Evolutionary conservation across 2,329 filamentous ascomycete species (phyloP).

Genomic region (Echinosphaeria canescens): DNA sequence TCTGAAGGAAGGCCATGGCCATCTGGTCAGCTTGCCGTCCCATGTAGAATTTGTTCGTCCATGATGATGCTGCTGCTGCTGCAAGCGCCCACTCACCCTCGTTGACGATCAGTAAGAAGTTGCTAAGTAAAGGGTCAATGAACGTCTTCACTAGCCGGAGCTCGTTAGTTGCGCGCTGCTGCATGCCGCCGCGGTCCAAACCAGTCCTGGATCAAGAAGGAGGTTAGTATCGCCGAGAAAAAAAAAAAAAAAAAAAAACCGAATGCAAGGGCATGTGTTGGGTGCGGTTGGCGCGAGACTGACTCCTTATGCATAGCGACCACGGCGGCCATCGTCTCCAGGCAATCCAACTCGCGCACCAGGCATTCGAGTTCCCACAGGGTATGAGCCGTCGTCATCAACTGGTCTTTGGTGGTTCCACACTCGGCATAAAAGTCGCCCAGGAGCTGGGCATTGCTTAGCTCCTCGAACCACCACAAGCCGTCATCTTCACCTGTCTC

Average conservation of each 20-base stretch:
- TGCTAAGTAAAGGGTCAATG: conserved; percentile 38
- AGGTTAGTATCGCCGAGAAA: too few relatives aligned
- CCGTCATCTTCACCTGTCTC: conserved; percentile 12
- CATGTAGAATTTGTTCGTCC: conserved; percentile 3
- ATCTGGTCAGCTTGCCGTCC: conserved; percentile 1
- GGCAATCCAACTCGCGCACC: conserved; percentile 38
- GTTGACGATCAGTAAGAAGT: conserved; percentile 35
- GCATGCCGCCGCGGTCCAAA: too few relatives aligned
- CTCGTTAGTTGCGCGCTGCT: conserved; percentile 11
- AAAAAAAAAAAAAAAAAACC: too few relatives aligned
- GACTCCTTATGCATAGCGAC: conserved; percentile 25
- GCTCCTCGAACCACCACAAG: conserved; percentile 14
- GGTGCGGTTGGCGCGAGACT: too few relatives aligned
- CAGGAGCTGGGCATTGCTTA: conserved; percentile 5
- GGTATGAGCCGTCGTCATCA: conserved; percentile 32
- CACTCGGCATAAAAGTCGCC: conserved; percentile 9
- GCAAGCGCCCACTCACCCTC: conserved; percentile 37
- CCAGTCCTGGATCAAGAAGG: too few relatives aligned
- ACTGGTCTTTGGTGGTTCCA: conserved; percentile 15
- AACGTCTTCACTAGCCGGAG: conserved; percentile 30
- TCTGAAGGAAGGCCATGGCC: conserved; percentile 27
- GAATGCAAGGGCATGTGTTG: too few relatives aligned
- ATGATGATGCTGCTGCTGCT: too few relatives aligned
- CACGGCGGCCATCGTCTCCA: conserved; percentile 42
- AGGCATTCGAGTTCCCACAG: conserved; percentile 50